phyloP scores from a whole-genome alignment of 1,139 yeast genomes.

The Suhomyces terraborum region DNA sequence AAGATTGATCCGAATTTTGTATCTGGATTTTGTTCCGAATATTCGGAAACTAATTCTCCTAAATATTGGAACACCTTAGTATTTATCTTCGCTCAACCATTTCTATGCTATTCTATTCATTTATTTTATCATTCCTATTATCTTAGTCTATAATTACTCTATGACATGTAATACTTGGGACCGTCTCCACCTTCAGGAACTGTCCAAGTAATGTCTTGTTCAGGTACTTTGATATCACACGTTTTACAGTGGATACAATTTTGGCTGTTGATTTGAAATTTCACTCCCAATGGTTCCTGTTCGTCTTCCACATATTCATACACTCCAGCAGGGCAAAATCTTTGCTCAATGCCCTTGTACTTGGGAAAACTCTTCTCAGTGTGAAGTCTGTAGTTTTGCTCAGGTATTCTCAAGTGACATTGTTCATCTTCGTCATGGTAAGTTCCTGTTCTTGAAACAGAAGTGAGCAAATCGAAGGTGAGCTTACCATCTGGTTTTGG shows the following conservation, averaged over 20 bases:
- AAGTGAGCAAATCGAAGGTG: constrained; percentile 87
- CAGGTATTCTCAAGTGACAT: constrained; percentile 80
- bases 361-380: constrained; percentile 68
- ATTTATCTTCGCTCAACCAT: neutral
- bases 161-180: constrained; percentile 86
- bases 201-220: constrained; percentile 91
- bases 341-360: constrained; percentile 81
- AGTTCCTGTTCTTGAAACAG: constrained; percentile 94
- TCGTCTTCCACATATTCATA: constrained; percentile 86
- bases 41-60: no score
- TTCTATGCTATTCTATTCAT: neutral
- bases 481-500: constrained; percentile 93
- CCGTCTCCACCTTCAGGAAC: constrained; percentile 99
- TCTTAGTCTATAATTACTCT: constrained; percentile 13
- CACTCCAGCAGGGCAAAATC: constrained; percentile 98
- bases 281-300: constrained; percentile 59
- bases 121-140: neutral
- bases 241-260: constrained; percentile 98
- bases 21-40: no score
- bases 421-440: constrained; percentile 93
- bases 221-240: constrained; percentile 94
- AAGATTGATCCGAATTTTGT: no score
- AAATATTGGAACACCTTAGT: neutral
- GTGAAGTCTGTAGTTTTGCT: constrained; percentile 69
- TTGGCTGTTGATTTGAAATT: constrained; percentile 90